Evolutionary conservation across 371 early-diverging fungal genomes (phyloP), one percentile per base, ranked within the genome.

Genomic region (Batkoa obscura): DNA sequence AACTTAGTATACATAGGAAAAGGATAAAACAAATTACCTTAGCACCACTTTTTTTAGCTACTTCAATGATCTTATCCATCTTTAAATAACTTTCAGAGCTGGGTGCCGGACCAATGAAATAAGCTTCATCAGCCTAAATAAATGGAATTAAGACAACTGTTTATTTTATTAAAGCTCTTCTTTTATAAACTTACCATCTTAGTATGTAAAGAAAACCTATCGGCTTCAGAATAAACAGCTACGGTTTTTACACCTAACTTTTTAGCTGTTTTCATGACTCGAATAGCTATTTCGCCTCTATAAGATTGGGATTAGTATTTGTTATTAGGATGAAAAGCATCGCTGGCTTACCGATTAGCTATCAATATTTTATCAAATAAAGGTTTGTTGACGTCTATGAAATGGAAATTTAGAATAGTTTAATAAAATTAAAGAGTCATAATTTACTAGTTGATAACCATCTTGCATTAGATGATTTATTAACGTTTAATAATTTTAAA

Each of bases 151-250:
- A 38, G 30, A 34, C 13, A 50, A 42, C 30, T 17, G 43, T 35
- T 55, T 23, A 10, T 17, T 42, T 2, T 34, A 42, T 36, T 38
- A 31, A 39, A n/a, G 48, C 17, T 23, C 8, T 43, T 33, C 43
- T 47, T n/a, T 15, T 23, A 38, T 12, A 43, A 89, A 34, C 10
- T 59, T 69, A 73, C 82, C 81, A 83, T 73, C 62, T 79, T 72
- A 46, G 81, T 85, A 61, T 87, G 87, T 64, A 87, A 74, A 6
- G 90, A 74, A 60, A 90, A 63, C 13, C 71, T 74, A 69, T 96
- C 97, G 6, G 91, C 86, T 57, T 93, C 94, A 60, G 87, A 86
- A 69, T 93, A 94, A 15, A 96, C 86, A 3, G 95, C 90, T 1
- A 94, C 95, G 5, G 94, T 90, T 68, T 88, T 82, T 74, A 96